Evolutionary conservation across 1,139 yeast genomes (phyloP).

Genomic region (Williopsis jadinii): DNA sequence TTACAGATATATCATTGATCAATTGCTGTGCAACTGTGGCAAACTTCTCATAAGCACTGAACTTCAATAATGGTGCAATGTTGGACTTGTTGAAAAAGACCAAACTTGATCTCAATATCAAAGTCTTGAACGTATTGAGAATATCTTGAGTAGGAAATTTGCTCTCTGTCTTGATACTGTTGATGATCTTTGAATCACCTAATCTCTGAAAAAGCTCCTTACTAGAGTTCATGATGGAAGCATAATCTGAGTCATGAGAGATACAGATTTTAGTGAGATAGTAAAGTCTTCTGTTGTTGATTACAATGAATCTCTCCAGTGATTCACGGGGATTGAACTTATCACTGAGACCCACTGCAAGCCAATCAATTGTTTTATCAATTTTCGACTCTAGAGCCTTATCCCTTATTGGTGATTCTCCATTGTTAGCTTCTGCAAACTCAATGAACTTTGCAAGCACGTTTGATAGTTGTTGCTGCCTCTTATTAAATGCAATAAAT

Average conservation of each 20-base stretch:
- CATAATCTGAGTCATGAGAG: constrained; percentile 53
- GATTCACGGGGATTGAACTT: constrained; percentile 40
- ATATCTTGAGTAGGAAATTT: constrained; percentile 42
- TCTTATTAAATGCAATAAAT: constrained; percentile 57
- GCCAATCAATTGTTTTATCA: constrained; percentile 58
- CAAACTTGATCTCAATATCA: constrained; percentile 57
- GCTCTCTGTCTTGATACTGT: constrained; percentile 29
- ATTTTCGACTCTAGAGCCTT: constrained; percentile 31
- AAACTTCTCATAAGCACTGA: constrained; percentile 34
- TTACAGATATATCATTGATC: constrained; percentile 52
- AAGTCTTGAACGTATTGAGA: constrained; percentile 43
- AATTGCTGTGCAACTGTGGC: constrained; percentile 41
- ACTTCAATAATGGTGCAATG: constrained; percentile 44
- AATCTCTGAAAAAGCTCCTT: constrained; percentile 54
- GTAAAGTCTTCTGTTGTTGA: constrained; percentile 52
- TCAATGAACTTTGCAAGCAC: constrained; percentile 29
- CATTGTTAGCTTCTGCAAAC: constrained; percentile 33
- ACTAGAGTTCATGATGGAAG: constrained; percentile 51
- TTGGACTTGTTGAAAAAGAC: constrained; percentile 62
- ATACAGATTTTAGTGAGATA: constrained; percentile 49
- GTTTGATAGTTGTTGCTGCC: constrained; percentile 55
- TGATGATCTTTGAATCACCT: constrained; percentile 42
- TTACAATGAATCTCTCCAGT: constrained; percentile 42
- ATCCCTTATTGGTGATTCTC: constrained; percentile 21
- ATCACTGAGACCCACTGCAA: constrained; percentile 51